These are phyloP conservation scores for Paecilomyces sp. DNA, from an alignment of 2,329 filamentous ascomycete genomes.

Conservation along the genomic window DNA sequence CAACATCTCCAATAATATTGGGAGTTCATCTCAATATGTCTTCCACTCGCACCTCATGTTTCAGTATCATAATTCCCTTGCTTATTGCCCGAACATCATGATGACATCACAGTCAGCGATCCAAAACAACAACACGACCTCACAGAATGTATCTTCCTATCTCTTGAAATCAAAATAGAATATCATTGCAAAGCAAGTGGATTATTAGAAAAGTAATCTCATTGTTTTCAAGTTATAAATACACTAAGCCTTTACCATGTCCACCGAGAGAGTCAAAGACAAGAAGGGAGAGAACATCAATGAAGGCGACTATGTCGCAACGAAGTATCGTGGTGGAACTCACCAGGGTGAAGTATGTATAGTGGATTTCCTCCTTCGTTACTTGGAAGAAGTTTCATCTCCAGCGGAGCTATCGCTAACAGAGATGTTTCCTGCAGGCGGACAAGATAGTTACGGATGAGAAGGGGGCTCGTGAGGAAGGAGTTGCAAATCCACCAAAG, in stretches of 20 bases:
- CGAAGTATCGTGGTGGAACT: slow-evolving; percentile 14
- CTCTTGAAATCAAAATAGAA: neutral
- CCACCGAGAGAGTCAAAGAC: slow-evolving; percentile 12
- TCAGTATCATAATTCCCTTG: neutral
- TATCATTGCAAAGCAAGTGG: neutral
- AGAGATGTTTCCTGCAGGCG: slow-evolving; percentile 7
- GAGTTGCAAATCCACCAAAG: slow-evolving; percentile 17
- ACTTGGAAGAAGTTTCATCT: neutral
- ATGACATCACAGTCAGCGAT: neutral
- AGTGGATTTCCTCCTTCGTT: neutral
- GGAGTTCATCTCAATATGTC: neutral
- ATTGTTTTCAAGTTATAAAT: neutral
- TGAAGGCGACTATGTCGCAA: slow-evolving; percentile 16
- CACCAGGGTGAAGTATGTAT: slow-evolving; percentile 15
- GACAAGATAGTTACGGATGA: slow-evolving; percentile 17
- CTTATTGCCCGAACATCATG: neutral
- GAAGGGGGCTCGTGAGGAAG: slow-evolving; percentile 12
- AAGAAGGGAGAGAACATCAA: slow-evolving; percentile 14
- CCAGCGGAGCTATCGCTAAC: neutral
- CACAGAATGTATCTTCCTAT: neutral
- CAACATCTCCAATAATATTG: neutral
- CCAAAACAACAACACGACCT: neutral
- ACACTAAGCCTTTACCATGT: slow-evolving; percentile 9
- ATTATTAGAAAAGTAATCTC: neutral
- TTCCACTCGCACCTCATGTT: neutral